Conservation (phyloP, 306 rosid species). For the Cicer chorassanicum region DNA sequence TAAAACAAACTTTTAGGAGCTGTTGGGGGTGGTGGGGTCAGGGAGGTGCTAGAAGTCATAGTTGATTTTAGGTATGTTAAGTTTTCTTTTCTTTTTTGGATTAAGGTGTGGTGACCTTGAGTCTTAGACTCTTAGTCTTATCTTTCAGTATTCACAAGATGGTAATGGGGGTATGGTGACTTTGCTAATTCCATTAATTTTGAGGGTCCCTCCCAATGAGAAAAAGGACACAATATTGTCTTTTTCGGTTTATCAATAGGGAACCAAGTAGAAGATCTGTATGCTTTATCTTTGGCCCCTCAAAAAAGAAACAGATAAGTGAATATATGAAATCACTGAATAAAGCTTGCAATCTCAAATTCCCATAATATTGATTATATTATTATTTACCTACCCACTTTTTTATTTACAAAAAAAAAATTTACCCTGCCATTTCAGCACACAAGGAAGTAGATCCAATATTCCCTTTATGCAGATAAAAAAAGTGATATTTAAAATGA, state of each 20-base stretch:
- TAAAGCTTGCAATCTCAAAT: slow-evolving; percentile 33
- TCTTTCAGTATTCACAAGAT: slow-evolving; percentile 45
- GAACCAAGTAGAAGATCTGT: slow-evolving; percentile 50
- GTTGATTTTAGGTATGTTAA: slow-evolving; percentile 47
- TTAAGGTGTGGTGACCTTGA: slow-evolving; percentile 44
- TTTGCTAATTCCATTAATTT: slow-evolving; percentile 46
- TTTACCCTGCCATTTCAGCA: slow-evolving; percentile 40
- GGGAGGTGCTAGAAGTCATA: slow-evolving; percentile 44
- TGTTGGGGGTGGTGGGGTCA: slow-evolving; percentile 44
- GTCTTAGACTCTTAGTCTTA: slow-evolving; percentile 46
- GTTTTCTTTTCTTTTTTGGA: neutral
- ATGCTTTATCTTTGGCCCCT: slow-evolving; percentile 55
- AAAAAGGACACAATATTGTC: slow-evolving; percentile 53
- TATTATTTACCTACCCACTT: slow-evolving; percentile 10
- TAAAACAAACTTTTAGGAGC: slow-evolving; percentile 28
- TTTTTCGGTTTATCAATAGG: slow-evolving; percentile 54
- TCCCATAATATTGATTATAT: slow-evolving; percentile 13
- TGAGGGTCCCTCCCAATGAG: slow-evolving; percentile 48
- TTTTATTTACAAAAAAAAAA: neutral
- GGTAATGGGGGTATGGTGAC: slow-evolving; percentile 40
- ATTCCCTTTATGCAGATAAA: slow-evolving; percentile 40
- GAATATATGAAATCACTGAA: slow-evolving; percentile 49
- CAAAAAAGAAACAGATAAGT: slow-evolving; percentile 48
- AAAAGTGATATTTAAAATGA: slow-evolving; percentile 39
- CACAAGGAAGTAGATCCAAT: slow-evolving; percentile 45